Conservation (phyloP, 2,329 filamentous ascomycete species). For the Fonsecaea nubica region DNA sequence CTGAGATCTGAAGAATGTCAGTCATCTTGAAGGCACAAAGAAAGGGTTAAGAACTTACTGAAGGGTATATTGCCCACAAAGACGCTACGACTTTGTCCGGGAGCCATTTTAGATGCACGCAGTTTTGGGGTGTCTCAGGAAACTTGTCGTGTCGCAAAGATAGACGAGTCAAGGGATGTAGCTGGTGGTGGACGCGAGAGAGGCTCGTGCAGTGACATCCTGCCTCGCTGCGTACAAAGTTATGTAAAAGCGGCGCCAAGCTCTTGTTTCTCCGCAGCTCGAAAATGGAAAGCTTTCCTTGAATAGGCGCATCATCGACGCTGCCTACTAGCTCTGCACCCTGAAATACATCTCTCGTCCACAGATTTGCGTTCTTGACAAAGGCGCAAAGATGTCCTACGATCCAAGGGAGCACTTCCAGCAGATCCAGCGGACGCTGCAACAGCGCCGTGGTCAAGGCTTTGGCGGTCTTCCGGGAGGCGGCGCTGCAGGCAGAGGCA, state of each 20-base stretch:
- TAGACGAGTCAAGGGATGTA: background rate
- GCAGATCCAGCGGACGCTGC: slow-evolving; percentile 68
- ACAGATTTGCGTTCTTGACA: slow-evolving; percentile 21
- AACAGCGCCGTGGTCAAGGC: slow-evolving; percentile 60
- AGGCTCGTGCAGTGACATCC: background rate
- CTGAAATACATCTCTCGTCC: background rate
- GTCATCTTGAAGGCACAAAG: slow-evolving; percentile 5
- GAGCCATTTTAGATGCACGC: slow-evolving; percentile 46
- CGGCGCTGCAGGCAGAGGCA: slow-evolving; percentile 61
- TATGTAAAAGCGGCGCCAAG: slow-evolving; percentile 12
- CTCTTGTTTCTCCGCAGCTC: slow-evolving; percentile 11
- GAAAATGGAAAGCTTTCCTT: slow-evolving; percentile 1
- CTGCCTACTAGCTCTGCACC: slow-evolving; percentile 18
- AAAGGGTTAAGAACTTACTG: slow-evolving; percentile 67
- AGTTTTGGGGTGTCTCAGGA: background rate
- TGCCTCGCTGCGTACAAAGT: background rate
- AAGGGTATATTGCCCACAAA: slow-evolving; percentile 67
- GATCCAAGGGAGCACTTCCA: slow-evolving; percentile 71
- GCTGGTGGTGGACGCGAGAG: background rate
- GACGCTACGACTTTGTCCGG: slow-evolving; percentile 53
- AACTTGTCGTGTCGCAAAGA: background rate
- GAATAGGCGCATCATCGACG: slow-evolving; percentile 22
- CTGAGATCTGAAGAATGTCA: slow-evolving; percentile 72
- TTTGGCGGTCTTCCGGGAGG: slow-evolving; percentile 59
- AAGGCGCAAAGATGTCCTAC: slow-evolving; percentile 36